These are phyloP conservation scores for Cutaneotrichosporon sp. DNA, from an alignment of 1,284 basidiomycete genomes.

Conservation along the genomic window DNA sequence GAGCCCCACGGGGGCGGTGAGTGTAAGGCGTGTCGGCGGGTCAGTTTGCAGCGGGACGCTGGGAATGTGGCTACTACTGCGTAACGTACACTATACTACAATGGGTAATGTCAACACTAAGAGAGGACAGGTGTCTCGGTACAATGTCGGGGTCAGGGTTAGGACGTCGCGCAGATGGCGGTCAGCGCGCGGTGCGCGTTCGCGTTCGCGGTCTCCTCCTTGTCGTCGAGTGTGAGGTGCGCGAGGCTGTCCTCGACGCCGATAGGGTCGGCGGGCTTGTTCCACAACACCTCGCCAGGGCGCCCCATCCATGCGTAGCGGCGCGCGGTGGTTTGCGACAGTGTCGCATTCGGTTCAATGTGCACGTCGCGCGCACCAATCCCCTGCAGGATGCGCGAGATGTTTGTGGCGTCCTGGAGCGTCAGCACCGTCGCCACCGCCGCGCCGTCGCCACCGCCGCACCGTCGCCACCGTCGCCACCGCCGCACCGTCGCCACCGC, in stretches of 20 bases:
- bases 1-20: no score
- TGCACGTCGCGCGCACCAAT: slow-evolving; percentile 67
- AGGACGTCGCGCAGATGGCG: slow-evolving; percentile 2
- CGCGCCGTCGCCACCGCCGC: no score
- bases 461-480: no score
- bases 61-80: no score
- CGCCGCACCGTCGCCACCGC: no score
- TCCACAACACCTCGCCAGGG: slow-evolving; percentile 47
- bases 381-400: slow-evolving; percentile 73
- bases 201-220: background rate
- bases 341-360: slow-evolving; percentile 69
- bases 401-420: slow-evolving; percentile 77
- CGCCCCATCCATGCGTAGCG: slow-evolving; percentile 52
- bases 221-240: background rate
- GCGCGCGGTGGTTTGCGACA: slow-evolving; percentile 57
- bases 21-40: background rate
- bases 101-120: background rate
- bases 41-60: background rate
- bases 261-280: slow-evolving; percentile 3
- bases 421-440: no score
- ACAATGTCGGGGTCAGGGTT: background rate
- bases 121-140: background rate
- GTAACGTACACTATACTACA: background rate
- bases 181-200: background rate
- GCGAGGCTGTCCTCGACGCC: background rate